Percentiles rank a stretch among this genome's conserved stretches.
Evolutionary conservation across 495 filamentous ascomycete species (phyloP).

Genomic region (Saxophila tyrrhenica): DNA sequence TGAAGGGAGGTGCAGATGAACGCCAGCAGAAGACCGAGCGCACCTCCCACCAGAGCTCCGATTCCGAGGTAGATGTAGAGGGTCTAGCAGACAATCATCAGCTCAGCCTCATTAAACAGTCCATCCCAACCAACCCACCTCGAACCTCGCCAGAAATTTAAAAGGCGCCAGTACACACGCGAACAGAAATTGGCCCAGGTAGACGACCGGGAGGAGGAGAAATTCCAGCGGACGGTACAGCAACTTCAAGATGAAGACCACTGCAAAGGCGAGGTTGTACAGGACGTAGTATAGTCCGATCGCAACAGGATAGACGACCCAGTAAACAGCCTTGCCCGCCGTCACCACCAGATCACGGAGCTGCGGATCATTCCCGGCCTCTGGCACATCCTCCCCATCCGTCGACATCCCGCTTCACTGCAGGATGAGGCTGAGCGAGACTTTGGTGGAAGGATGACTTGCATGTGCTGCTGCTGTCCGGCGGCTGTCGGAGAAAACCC

Average conservation of each 20-base stretch:
- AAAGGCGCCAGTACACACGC: constrained; percentile 24
- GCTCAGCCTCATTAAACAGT: background rate
- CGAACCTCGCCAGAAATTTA: constrained; percentile 43
- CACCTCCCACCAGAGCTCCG: constrained; percentile 45
- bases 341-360: constrained; percentile 11
- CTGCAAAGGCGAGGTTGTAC: constrained; percentile 26
- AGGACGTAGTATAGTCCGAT: constrained; percentile 26
- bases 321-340: constrained; percentile 25
- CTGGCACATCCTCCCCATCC: background rate
- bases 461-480: too few relatives aligned
- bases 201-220: constrained; percentile 26
- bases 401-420: too few relatives aligned
- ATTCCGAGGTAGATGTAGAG: constrained; percentile 54
- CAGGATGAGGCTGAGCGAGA: too few relatives aligned
- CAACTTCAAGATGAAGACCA: constrained; percentile 28
- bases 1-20: constrained; percentile 21
- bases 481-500: too few relatives aligned
- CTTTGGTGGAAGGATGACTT: too few relatives aligned
- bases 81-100: constrained; percentile 33
- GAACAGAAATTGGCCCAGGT: constrained; percentile 23
- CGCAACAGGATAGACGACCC: constrained; percentile 31
- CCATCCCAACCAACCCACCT: constrained; percentile 39
- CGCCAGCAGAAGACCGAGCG: constrained; percentile 37
- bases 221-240: constrained; percentile 30
- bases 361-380: background rate